A percentile compares a stretch with the other conserved stretches of the same genome.
These are phyloP conservation scores for Cystofilobasidium capitatum DNA, from an alignment of 768 basidiomycete species.

Conservation along the genomic window DNA sequence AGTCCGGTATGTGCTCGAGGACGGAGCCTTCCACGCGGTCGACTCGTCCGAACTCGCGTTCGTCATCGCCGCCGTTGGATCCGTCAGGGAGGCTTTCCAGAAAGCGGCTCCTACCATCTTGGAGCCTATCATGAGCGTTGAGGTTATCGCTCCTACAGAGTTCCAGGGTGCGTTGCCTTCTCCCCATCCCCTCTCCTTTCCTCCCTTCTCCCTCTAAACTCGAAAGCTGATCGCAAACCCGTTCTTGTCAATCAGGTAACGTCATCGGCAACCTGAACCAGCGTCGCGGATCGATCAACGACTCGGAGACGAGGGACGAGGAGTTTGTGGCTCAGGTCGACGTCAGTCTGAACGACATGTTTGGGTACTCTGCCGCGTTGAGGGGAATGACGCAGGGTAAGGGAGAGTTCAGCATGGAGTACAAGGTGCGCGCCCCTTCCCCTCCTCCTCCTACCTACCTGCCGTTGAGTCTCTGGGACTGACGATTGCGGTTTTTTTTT, in stretches of 20 bases:
- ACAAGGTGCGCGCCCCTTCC: slow-evolving; percentile 37
- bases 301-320: slow-evolving; percentile 92
- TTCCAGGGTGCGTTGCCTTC: slow-evolving; percentile 57
- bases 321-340: slow-evolving; percentile 88
- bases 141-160: slow-evolving; percentile 88
- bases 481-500: no score
- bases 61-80: slow-evolving; percentile 77
- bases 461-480: slow-evolving; percentile 39
- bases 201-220: not conserved
- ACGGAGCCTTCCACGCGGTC: slow-evolving; percentile 84
- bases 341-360: slow-evolving; percentile 96
- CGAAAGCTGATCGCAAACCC: not conserved
- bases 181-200: not conserved
- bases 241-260: slow-evolving; percentile 46
- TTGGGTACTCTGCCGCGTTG: slow-evolving; percentile 86
- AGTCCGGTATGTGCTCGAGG: slow-evolving; percentile 74
- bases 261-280: slow-evolving; percentile 92
- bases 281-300: slow-evolving; percentile 83
- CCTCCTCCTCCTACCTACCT: not conserved
- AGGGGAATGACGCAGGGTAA: slow-evolving; percentile 95
- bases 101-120: slow-evolving; percentile 69
- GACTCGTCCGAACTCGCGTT: slow-evolving; percentile 97
- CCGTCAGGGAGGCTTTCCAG: slow-evolving; percentile 80
- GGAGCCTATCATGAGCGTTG: slow-evolving; percentile 98
- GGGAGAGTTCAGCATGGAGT: slow-evolving; percentile 71